Evolutionary conservation across 495 filamentous ascomycete species (phyloP).

Genomic region (Lasiosphaeris hirsuta): DNA sequence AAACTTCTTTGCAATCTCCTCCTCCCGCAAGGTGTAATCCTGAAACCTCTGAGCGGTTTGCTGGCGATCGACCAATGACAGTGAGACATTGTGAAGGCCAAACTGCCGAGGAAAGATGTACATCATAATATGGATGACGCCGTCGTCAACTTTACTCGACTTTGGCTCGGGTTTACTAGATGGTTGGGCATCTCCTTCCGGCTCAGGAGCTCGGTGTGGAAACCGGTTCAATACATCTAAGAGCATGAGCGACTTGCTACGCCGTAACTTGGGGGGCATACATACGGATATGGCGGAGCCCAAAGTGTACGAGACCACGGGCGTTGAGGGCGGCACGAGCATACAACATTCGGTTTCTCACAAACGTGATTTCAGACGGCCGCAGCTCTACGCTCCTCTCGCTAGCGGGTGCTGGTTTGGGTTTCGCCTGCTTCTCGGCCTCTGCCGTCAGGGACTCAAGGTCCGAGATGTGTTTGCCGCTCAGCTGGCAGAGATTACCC

Average conservation of each 20-base stretch:
- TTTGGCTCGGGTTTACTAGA: background rate
- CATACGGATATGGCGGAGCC: constrained; percentile 79
- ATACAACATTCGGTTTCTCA: constrained; percentile 84
- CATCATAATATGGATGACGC: constrained; percentile 74
- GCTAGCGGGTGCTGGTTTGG: constrained; percentile 12
- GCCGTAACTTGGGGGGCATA: constrained; percentile 12
- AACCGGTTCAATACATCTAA: constrained; percentile 84
- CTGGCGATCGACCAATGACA: constrained; percentile 55
- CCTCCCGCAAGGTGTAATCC: constrained; percentile 78
- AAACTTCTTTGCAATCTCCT: constrained; percentile 61
- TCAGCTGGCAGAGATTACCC: constrained; percentile 72
- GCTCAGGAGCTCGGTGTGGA: constrained; percentile 32
- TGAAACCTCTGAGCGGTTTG: constrained; percentile 70
- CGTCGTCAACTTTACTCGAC: constrained; percentile 37
- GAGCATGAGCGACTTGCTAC: constrained; percentile 2
- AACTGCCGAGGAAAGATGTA: constrained; percentile 95
- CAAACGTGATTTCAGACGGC: constrained; percentile 67
- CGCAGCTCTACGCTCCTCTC: constrained; percentile 19
- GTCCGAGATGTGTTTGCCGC: constrained; percentile 54
- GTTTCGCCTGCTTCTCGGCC: constrained; percentile 13
- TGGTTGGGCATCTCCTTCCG: background rate
- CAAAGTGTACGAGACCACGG: constrained; percentile 64
- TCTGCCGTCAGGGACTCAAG: constrained; percentile 26
- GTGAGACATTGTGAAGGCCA: constrained; percentile 87
- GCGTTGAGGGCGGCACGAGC: constrained; percentile 65